Conservation (phyloP, 2,329 filamentous ascomycete genomes). For the Colletotrichum gloeosporioides region DNA sequence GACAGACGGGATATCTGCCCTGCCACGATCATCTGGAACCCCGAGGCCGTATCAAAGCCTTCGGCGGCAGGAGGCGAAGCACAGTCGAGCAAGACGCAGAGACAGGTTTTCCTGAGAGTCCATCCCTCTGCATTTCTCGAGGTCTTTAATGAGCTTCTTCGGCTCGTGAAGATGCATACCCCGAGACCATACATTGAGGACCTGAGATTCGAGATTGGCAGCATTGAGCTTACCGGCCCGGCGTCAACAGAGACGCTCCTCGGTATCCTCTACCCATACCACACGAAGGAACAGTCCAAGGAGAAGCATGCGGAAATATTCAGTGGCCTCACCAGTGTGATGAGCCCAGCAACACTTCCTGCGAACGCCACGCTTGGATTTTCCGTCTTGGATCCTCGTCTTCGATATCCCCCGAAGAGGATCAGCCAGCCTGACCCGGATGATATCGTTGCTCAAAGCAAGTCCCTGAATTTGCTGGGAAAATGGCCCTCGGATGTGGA, state of each 20-base stretch:
- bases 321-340: constrained; percentile 59
- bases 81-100: constrained; percentile 29
- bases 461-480: constrained; percentile 66
- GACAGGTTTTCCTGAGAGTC: constrained; percentile 71
- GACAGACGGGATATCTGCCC: constrained; percentile 69
- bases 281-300: constrained; percentile 33
- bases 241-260: constrained; percentile 80
- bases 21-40: constrained; percentile 78
- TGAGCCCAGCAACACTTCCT: constrained; percentile 74
- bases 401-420: constrained; percentile 75
- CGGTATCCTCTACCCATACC: constrained; percentile 66
- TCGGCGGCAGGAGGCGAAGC: constrained; percentile 20
- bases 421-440: constrained; percentile 44
- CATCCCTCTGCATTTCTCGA: constrained; percentile 83
- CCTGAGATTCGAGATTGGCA: constrained; percentile 70
- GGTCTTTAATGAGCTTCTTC: constrained; percentile 68
- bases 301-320: constrained; percentile 55
- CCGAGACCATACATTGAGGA: constrained; percentile 71
- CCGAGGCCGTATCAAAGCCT: constrained; percentile 32
- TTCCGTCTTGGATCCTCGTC: constrained; percentile 77
- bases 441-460: constrained; percentile 37
- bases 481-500: constrained; percentile 69
- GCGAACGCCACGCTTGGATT: constrained; percentile 75
- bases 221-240: constrained; percentile 66
- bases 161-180: constrained; percentile 62